Conservation (phyloP, 169 alveolate genomes). For the Fabrea salina region DNA sequence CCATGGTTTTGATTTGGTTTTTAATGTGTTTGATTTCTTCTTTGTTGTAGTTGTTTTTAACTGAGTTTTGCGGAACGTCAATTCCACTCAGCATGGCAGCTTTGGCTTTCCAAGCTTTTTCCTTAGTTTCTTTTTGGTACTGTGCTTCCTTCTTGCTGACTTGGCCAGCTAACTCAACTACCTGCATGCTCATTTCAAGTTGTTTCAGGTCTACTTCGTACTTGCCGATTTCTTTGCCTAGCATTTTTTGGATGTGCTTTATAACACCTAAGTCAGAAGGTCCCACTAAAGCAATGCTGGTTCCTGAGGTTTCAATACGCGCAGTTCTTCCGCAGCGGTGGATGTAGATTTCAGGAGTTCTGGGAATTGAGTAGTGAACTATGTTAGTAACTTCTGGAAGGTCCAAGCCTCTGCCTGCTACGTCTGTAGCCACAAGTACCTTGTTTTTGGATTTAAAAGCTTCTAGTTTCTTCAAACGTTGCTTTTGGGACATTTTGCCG, state of each 20-base stretch:
- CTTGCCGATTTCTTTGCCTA: not conserved
- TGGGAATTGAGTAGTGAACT: conserved; percentile 93
- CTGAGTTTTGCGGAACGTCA: not conserved
- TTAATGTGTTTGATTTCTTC: not conserved
- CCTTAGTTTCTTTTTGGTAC: not conserved
- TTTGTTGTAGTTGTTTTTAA: not conserved
- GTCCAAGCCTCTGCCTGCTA: conserved; percentile 98
- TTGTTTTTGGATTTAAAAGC: conserved; percentile 34
- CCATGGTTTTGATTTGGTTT: not conserved
- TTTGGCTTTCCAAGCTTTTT: not conserved
- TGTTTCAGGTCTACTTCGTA: not conserved
- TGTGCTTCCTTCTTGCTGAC: not conserved
- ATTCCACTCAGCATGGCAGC: not conserved
- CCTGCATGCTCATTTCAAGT: not conserved
- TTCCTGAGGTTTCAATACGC: conserved; percentile 82
- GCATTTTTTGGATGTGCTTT: not conserved
- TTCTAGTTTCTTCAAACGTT: not conserved
- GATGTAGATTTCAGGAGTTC: conserved; percentile 88
- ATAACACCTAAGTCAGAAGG: not conserved
- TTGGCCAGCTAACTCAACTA: not conserved
- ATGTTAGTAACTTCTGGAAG: conserved; percentile 94
- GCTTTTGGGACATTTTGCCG: conserved; percentile 15
- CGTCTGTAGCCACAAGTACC: conserved; percentile 93
- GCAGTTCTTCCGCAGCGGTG: conserved; percentile 99
- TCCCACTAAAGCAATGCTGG: not conserved